Evolutionary conservation across 768 basidiomycete species (phyloP), one percentile per base, ranked within the genome.

Genomic region (Tubosaeta sp.): DNA sequence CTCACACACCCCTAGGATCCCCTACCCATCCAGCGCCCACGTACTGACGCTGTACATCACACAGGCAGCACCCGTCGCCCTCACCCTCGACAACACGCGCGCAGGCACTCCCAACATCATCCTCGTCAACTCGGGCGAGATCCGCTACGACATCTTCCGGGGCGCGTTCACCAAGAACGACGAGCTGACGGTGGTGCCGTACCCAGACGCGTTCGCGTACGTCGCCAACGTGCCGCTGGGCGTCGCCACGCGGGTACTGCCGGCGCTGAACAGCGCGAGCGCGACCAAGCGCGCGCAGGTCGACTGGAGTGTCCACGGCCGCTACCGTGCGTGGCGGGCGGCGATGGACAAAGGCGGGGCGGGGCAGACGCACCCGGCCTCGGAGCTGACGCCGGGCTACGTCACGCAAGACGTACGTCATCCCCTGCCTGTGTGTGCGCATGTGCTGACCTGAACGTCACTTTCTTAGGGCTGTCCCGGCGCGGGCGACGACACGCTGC

Each of bases 151-250:
- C 58, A 66, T 91, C 46, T 83, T 81, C 61, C 58, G 75, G 2
- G 90, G 90, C 2, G 61, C 81, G 3, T 92, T 93, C 71, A 86
- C 85, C 29, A 82, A 82, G 65, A 88, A 91, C 64, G 89, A 93
- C 65, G 84, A 90, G 59, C 76, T 91, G 42, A 87, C 87, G 1
- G 79, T 80, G 2, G 83, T 80, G 6, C 88, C 91, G 0, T 93
- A 87, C 63, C 66, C 71, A 0, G 82, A 91, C 61, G 53, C 72
- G 9, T 88, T 89, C 73, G 54, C 79, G 19, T 90, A 76, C 67
- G 76, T 91, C 51, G 69, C 83, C 6, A 70, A 78, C 41, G 72
- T 91, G 33, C 65, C 77, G 0, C 66, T 79, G 14, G 63, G 69
- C 25, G 64, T 79, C 31, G 88, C 84, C 5, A 76, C 70, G 13